These are phyloP conservation scores for Macrophomina tecta DNA, from an alignment of 2,329 filamentous ascomycete genomes.

Conservation along the genomic window DNA sequence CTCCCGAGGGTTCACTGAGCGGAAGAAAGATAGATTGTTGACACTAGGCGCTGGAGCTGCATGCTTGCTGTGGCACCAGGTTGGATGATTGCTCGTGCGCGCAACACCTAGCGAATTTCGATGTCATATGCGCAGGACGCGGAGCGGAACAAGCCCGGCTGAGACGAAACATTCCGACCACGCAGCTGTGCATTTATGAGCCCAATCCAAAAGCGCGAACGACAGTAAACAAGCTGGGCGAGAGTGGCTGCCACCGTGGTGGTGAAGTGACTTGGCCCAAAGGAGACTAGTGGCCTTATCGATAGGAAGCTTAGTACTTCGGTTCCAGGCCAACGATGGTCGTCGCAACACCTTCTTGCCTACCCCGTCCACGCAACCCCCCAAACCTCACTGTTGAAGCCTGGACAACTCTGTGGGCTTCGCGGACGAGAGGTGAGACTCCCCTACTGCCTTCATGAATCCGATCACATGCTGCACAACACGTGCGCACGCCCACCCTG, in stretches of 20 bases:
- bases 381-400: constrained; percentile 2
- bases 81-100: no score
- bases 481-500: constrained; percentile 5
- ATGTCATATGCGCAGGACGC: no score
- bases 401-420: neutral
- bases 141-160: no score
- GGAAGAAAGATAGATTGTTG: no score
- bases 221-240: neutral
- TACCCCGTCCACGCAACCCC: neutral
- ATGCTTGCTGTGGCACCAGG: no score
- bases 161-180: no score
- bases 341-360: constrained; percentile 6
- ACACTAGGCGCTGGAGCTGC: no score
- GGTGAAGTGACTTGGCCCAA: neutral
- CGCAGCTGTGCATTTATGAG: no score
- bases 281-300: neutral
- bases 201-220: neutral
- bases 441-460: neutral
- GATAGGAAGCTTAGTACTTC: neutral
- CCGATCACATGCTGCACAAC: neutral
- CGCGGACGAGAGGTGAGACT: constrained; percentile 5
- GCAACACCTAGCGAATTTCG: no score
- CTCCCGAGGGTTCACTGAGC: no score
- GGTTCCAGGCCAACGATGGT: neutral
- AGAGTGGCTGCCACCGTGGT: neutral